phyloP scores from a whole-genome alignment of 805 yeast species.

The Zygosaccharomyces bisporus region DNA sequence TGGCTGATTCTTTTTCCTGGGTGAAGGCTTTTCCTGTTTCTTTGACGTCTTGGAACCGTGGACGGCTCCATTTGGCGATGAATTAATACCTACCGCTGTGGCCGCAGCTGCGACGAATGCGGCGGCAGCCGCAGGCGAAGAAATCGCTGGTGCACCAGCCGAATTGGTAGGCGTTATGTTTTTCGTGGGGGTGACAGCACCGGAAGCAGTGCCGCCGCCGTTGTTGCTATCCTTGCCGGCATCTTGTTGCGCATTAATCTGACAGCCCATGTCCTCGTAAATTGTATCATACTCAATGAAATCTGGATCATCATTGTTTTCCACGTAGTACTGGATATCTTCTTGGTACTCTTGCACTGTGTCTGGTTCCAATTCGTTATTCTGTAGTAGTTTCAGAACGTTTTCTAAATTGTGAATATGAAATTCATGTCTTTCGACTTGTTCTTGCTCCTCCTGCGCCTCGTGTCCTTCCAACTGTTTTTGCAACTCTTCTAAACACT shows the following conservation, averaged over 20 bases:
- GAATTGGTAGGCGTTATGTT: background rate
- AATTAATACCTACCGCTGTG: conserved; percentile 1
- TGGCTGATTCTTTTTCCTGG: conserved; percentile 36
- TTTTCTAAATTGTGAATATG: conserved; percentile 77
- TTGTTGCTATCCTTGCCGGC: conserved; percentile 33
- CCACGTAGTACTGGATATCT: conserved; percentile 89
- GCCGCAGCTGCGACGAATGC: background rate
- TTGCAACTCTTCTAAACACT: conserved; percentile 71
- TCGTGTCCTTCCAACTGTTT: conserved; percentile 78
- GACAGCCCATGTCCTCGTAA: conserved; percentile 74
- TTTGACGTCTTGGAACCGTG: conserved; percentile 8
- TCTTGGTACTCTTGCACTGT: conserved; percentile 74
- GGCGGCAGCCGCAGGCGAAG: background rate
- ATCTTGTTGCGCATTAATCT: conserved; percentile 44
- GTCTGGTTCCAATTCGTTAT: conserved; percentile 75
- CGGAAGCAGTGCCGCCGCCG: conserved; percentile 1
- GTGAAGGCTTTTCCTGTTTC: conserved; percentile 35
- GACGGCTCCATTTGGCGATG: conserved; percentile 1
- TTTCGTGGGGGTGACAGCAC: background rate
- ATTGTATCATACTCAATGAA: conserved; percentile 91
- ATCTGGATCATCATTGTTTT: conserved; percentile 87
- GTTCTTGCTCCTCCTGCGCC: conserved; percentile 61
- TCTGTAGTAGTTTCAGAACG: conserved; percentile 70
- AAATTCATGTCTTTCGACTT: conserved; percentile 68
- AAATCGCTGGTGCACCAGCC: background rate